Evolutionary conservation across 176 grass and related monocot genomes (phyloP).

Genomic region (Aechmea fasciata): DNA sequence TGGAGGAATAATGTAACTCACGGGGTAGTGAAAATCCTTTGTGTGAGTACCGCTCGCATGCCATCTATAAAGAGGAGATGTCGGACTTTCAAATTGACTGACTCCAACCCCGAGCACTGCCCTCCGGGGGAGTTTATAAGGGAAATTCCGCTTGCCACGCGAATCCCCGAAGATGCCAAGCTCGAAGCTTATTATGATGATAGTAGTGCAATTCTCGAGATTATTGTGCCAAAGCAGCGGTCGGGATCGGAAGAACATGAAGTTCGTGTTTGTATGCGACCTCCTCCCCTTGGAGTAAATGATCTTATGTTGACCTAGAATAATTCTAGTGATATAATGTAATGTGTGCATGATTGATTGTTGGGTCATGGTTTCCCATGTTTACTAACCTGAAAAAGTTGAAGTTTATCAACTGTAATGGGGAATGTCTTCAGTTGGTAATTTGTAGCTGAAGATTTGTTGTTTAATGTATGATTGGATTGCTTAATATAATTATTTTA

Average conservation of each 20-base stretch:
- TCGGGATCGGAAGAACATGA: slow-evolving; percentile 87
- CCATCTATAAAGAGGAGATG: slow-evolving; percentile 51
- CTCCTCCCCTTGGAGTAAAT: slow-evolving; percentile 67
- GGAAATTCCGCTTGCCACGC: slow-evolving; percentile 71
- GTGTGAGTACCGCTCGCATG: slow-evolving; percentile 62
- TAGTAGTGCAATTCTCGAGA: slow-evolving; percentile 67
- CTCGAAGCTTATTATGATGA: slow-evolving; percentile 92
- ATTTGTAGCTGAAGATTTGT: slow-evolving; percentile 19
- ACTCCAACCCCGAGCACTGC: slow-evolving; percentile 70
- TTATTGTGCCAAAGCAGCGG: slow-evolving; percentile 78
- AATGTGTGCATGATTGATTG: neutral
- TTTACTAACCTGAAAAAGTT: slow-evolving; percentile 12
- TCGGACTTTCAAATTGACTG: slow-evolving; percentile 58
- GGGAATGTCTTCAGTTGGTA: slow-evolving; percentile 22
- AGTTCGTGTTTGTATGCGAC: slow-evolving; percentile 81
- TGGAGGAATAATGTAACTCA: slow-evolving; percentile 81
- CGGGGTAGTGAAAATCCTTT: slow-evolving; percentile 85
- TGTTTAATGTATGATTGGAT: slow-evolving; percentile 21
- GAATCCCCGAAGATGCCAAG: slow-evolving; percentile 88
- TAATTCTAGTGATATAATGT: neutral
- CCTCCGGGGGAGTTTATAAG: slow-evolving; percentile 83
- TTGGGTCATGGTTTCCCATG: neutral
- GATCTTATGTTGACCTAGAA: slow-evolving; percentile 60
- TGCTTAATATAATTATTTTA: slow-evolving; percentile 17
- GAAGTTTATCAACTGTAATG: neutral